Percentiles rank a stretch among this genome's conserved stretches.
These are phyloP conservation scores for Rutstroemia sp. DNA, from an alignment of 2,329 filamentous ascomycete genomes.

Conservation along the genomic window DNA sequence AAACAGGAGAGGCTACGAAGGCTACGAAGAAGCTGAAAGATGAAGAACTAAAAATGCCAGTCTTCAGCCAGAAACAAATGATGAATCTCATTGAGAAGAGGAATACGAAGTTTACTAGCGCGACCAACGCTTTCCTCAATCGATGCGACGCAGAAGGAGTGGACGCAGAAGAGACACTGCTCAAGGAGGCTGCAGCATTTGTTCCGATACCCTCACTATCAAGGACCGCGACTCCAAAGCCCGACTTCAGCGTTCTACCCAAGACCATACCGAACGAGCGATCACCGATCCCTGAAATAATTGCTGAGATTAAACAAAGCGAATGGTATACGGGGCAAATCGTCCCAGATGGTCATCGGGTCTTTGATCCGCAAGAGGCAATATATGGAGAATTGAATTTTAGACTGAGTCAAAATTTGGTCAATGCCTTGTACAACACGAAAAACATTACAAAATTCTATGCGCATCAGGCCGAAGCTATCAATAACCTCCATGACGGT, in stretches of 20 bases:
- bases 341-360: slow-evolving; percentile 84
- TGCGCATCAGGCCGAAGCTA: slow-evolving; percentile 85
- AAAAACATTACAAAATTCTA: slow-evolving; percentile 81
- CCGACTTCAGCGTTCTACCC: slow-evolving; percentile 45
- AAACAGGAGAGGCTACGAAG: slow-evolving; percentile 65
- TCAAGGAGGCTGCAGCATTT: slow-evolving; percentile 47
- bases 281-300: slow-evolving; percentile 73
- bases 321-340: slow-evolving; percentile 91
- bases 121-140: slow-evolving; percentile 71
- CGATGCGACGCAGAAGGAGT: slow-evolving; percentile 55
- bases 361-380: slow-evolving; percentile 78
- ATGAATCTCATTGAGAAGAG: slow-evolving; percentile 80
- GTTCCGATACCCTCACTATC: slow-evolving; percentile 53
- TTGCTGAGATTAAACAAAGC: slow-evolving; percentile 72
- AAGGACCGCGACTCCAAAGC: slow-evolving; percentile 30
- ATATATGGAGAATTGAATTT: slow-evolving; percentile 82
- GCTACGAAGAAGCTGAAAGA: slow-evolving; percentile 61
- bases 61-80: slow-evolving; percentile 91
- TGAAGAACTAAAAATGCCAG: slow-evolving; percentile 83
- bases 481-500: slow-evolving; percentile 78
- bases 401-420: slow-evolving; percentile 76
- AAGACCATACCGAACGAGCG: slow-evolving; percentile 71
- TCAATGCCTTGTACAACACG: slow-evolving; percentile 94
- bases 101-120: slow-evolving; percentile 73
- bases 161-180: slow-evolving; percentile 62